Evolutionary conservation across 78 protist species (phyloP).

Genomic region (Dictyostelium citrinum): DNA sequence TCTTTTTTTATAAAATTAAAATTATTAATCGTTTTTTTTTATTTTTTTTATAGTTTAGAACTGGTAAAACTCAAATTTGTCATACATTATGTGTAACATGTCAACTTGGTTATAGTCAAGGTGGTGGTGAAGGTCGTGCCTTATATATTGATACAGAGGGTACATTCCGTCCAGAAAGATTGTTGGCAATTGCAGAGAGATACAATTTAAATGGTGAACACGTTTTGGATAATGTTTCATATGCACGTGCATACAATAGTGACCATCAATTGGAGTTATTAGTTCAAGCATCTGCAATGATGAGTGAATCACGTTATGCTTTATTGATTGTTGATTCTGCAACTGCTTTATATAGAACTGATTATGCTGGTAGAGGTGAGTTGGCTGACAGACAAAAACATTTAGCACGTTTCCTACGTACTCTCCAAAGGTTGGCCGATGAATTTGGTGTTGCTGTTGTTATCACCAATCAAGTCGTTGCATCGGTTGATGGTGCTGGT

Average conservation of each 20-base stretch:
- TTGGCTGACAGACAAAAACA: slow-evolving; percentile 97
- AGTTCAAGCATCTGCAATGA: slow-evolving; percentile 97
- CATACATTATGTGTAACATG: slow-evolving; percentile 99
- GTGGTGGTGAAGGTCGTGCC: slow-evolving; percentile 99
- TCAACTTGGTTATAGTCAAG: slow-evolving; percentile 85
- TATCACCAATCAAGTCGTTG: slow-evolving; percentile 99
- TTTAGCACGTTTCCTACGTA: slow-evolving; percentile 95
- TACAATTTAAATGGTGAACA: slow-evolving; percentile 90
- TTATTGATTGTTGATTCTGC: slow-evolving; percentile 98
- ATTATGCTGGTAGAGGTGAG: slow-evolving; percentile 99
- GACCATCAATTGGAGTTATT: slow-evolving; percentile 97
- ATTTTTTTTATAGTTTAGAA: slow-evolving; percentile 86
- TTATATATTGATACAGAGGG: slow-evolving; percentile 99
- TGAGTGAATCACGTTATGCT: slow-evolving; percentile 96
- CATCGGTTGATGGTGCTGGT: slow-evolving; percentile 80
- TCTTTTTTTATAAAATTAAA: too few relatives aligned
- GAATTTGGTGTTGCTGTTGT: slow-evolving; percentile 99
- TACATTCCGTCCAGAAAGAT: slow-evolving; percentile 99
- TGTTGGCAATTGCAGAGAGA: slow-evolving; percentile 94
- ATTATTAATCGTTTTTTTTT: too few relatives aligned
- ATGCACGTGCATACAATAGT: slow-evolving; percentile 98
- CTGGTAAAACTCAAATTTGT: slow-evolving; percentile 99
- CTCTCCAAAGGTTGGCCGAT: slow-evolving; percentile 96
- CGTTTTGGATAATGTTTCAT: slow-evolving; percentile 98
- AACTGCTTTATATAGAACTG: slow-evolving; percentile 98